These are phyloP conservation scores for Aspergillus terreus DNA, from an alignment of 2,329 filamentous ascomycete species.

Conservation along the genomic window DNA sequence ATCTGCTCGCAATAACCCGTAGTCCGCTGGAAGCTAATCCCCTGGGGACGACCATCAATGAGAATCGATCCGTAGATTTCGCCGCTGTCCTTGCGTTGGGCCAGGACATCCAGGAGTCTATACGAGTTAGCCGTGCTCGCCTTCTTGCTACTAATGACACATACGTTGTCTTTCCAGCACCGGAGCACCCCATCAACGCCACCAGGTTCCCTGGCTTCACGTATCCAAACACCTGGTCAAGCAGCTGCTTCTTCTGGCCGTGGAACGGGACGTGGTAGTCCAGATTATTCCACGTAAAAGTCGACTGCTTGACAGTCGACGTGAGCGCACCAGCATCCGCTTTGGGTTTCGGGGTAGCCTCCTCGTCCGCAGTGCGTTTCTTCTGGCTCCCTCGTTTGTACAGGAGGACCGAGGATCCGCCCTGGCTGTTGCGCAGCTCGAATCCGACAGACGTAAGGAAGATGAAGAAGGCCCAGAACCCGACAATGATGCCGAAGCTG, in stretches of 20 bases:
- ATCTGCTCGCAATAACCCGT: slow-evolving; percentile 58
- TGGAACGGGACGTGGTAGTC: slow-evolving; percentile 61
- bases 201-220: slow-evolving; percentile 72
- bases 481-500: slow-evolving; percentile 74
- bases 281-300: slow-evolving; percentile 79
- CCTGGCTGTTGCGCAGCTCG: slow-evolving; percentile 50
- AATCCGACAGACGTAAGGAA: slow-evolving; percentile 69
- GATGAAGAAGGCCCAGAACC: slow-evolving; percentile 71
- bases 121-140: slow-evolving; percentile 1
- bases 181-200: slow-evolving; percentile 77
- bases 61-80: slow-evolving; percentile 40
- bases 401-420: slow-evolving; percentile 29
- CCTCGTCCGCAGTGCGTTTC: slow-evolving; percentile 5
- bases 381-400: slow-evolving; percentile 31
- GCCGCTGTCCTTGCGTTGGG: slow-evolving; percentile 42
- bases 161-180: slow-evolving; percentile 55
- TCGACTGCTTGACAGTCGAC: slow-evolving; percentile 62
- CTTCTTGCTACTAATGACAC: slow-evolving; percentile 1
- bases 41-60: slow-evolving; percentile 41
- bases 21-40: slow-evolving; percentile 46
- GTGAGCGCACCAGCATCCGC: slow-evolving; percentile 10
- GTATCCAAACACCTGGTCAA: slow-evolving; percentile 64
- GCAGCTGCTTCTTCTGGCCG: slow-evolving; percentile 44
- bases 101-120: slow-evolving; percentile 42
- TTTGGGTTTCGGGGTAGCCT: background rate